Evolutionary conservation across 148 eudicot genomes (phyloP).

Genomic region (Linanthus parryae): DNA sequence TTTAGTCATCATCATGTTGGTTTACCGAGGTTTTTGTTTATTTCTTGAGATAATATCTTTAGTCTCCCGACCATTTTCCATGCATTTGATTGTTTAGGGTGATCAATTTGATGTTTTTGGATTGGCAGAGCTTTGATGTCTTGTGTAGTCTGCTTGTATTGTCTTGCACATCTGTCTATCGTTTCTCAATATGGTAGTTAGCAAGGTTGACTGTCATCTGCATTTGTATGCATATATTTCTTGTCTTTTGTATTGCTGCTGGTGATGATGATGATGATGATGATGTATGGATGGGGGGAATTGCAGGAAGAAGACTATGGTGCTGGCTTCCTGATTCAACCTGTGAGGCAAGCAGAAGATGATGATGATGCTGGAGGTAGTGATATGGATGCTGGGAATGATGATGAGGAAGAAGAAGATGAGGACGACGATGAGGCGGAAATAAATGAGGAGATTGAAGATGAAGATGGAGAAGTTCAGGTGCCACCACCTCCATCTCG

Average conservation of each 20-base stretch:
- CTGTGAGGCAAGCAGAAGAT: constrained; percentile 42
- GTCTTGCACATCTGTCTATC: background rate
- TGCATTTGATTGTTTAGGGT: background rate
- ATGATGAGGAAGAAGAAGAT: constrained; percentile 36
- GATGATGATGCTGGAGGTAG: constrained; percentile 40
- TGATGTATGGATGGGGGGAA: too few species aligned
- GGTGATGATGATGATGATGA: too few species aligned
- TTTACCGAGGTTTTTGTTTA: background rate
- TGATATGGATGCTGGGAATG: constrained; percentile 44
- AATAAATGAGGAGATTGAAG: constrained; percentile 13
- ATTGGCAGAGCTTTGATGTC: too few species aligned
- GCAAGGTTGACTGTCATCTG: too few species aligned
- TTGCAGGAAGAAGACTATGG: constrained; percentile 81
- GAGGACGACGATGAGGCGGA: constrained; percentile 45
- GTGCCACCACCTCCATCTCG: constrained; percentile 36
- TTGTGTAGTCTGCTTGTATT: background rate
- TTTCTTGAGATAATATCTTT: background rate
- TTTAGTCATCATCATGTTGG: too few species aligned
- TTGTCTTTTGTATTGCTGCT: too few species aligned
- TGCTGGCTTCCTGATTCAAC: constrained; percentile 68
- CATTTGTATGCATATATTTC: too few species aligned
- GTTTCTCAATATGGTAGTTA: background rate
- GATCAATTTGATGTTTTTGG: background rate
- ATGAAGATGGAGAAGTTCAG: constrained; percentile 46
- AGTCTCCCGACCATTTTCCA: background rate